Base-by-base conservation (phyloP, 306 rosid species). In the Fragaria iinumae region DNA sequence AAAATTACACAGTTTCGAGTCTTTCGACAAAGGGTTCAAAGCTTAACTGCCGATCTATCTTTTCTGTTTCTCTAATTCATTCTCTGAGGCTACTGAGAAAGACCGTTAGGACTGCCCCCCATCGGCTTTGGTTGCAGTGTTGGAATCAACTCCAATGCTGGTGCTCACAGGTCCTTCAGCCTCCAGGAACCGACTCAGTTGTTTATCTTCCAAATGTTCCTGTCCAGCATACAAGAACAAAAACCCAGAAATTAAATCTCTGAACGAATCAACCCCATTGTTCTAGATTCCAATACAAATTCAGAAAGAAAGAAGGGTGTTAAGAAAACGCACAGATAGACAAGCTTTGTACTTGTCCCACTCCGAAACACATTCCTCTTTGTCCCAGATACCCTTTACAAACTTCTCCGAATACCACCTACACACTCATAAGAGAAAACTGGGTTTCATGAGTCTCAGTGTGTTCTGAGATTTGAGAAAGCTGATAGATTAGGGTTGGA, bases 321-420 rank as follows among this genome's bases (percentile, higher is more conserved):
- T n/a, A 3, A n/a, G 18, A 3, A 29, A 49, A 64, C 47, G 47
- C 81, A 92, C 97, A 48, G 91, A 88, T 29, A 95, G 92, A 80
- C 97, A 92, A 62, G 97, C 89, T 80, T 88, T 83, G 92, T 92
- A 95, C 49, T 90, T 88, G 64, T 86, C 81, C 98, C 98, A 90
- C 73, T 92, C 97, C 7, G 87, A 79, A 76, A 79, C 84, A 41
- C 97, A 95, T 21, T 89, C 96, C 82, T 84, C 86, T 81, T 88
- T 89, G 79, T 85, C 91, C 89, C 90, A 90, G 25, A 83, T 84
- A 71, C 95, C 97, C 79, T 92, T 89, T 38, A 92, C 80, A 74
- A 86, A 90, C 86, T 88, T 91, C 74, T 90, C 96, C 1, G 93
- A 82, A 48, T 92, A 89, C 97, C 97, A 92, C 77, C 91, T 90